Evolutionary conservation across 139 green algal species (phyloP).

Genomic region (Diplosphaera chodatii): DNA sequence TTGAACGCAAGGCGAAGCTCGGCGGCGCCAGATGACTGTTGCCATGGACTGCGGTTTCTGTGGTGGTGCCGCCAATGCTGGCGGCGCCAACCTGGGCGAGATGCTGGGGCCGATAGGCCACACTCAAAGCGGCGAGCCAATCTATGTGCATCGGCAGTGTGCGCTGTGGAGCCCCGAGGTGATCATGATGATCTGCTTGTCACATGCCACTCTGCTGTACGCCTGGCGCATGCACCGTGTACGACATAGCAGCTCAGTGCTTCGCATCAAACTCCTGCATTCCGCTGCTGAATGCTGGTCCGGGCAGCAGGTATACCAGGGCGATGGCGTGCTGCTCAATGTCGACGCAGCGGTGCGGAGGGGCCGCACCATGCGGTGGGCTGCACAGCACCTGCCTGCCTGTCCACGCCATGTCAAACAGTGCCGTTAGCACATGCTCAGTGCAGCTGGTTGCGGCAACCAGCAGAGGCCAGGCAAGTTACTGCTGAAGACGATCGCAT

Average conservation of each 20-base stretch:
- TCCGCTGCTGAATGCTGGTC: not conserved
- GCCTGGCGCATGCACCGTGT: not conserved
- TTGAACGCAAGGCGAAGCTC: too few species aligned
- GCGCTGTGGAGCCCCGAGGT: slow-evolving; percentile 66
- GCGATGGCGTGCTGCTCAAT: slow-evolving; percentile 26
- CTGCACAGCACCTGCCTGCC: too few species aligned
- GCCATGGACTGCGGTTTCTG: slow-evolving; percentile 19
- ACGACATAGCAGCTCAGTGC: not conserved
- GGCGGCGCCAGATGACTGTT: too few species aligned
- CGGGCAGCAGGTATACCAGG: slow-evolving; percentile 52
- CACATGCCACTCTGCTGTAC: too few species aligned
- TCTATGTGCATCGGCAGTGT: slow-evolving; percentile 59
- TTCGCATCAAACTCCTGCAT: not conserved
- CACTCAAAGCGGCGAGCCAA: not conserved
- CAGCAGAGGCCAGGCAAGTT: too few species aligned
- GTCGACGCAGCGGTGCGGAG: slow-evolving; percentile 38
- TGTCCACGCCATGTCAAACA: too few species aligned
- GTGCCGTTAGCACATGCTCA: too few species aligned
- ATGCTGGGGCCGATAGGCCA: slow-evolving; percentile 39
- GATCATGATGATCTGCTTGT: too few species aligned
- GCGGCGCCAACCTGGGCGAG: slow-evolving; percentile 16
- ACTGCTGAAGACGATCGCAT: too few species aligned
- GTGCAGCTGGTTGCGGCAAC: not conserved
- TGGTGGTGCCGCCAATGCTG: not conserved
- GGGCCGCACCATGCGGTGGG: slow-evolving; percentile 32